Conservation (phyloP, 208 protist species). For the Leishmania aethiopica region DNA sequence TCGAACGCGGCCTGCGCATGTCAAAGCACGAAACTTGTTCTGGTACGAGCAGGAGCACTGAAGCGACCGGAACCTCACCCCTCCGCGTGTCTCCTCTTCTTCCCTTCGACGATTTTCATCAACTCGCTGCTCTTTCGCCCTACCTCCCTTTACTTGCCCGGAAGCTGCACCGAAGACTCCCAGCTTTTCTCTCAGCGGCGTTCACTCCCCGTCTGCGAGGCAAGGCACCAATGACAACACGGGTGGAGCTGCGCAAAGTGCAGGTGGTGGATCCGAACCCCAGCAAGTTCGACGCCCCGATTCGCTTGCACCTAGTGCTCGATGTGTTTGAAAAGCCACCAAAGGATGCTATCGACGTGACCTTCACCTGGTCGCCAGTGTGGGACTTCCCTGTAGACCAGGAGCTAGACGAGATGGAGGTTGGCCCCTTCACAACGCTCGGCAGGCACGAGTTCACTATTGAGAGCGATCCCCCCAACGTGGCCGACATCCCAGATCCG, state of each 20-base stretch:
- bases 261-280: constrained; percentile 51
- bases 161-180: neutral
- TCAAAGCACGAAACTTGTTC: neutral
- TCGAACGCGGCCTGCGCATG: neutral
- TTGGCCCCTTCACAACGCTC: constrained; percentile 61
- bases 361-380: constrained; percentile 82
- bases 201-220: neutral
- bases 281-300: constrained; percentile 50
- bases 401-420: constrained; percentile 80
- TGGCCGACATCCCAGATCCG: constrained; percentile 73
- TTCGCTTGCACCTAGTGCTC: constrained; percentile 53
- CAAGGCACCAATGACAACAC: constrained; percentile 40
- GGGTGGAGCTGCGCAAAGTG: constrained; percentile 61
- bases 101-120: neutral
- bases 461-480: constrained; percentile 69
- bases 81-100: neutral
- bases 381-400: constrained; percentile 87
- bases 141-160: neutral
- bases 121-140: neutral
- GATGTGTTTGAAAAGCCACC: constrained; percentile 73
- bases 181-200: neutral
- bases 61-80: neutral
- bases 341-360: constrained; percentile 53
- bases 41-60: neutral
- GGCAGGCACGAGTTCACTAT: constrained; percentile 74